These are phyloP conservation scores for Sarcomyxa edulis DNA, from an alignment of 768 basidiomycete species.

Conservation along the genomic window DNA sequence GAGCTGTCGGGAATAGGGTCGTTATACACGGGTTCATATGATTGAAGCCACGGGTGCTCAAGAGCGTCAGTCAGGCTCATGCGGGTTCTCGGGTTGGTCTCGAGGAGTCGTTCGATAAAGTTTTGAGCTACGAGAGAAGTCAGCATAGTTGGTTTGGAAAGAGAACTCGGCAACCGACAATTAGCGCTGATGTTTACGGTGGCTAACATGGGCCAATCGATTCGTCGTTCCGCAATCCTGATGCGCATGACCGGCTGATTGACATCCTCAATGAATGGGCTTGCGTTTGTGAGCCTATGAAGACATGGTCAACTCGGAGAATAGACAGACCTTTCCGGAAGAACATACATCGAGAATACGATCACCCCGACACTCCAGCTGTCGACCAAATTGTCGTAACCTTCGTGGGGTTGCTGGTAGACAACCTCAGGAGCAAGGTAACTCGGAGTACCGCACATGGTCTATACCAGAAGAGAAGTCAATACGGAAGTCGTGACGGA, in stretches of 20 bases:
- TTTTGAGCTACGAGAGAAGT: constrained; percentile 39
- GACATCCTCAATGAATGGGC: constrained; percentile 81
- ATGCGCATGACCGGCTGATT: constrained; percentile 50
- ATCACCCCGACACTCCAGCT: constrained; percentile 97
- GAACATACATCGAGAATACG: constrained; percentile 77
- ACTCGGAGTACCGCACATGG: constrained; percentile 94
- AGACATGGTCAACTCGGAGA: constrained; percentile 8
- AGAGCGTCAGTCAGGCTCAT: constrained; percentile 69
- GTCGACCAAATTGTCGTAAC: constrained; percentile 88
- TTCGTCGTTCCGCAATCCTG: constrained; percentile 49
- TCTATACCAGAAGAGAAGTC: constrained; percentile 33
- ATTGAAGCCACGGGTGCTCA: constrained; percentile 69
- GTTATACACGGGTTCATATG: constrained; percentile 25
- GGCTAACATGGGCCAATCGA: constrained; percentile 57
- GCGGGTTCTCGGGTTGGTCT: constrained; percentile 56
- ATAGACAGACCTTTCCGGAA: not conserved
- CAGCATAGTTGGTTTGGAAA: not conserved
- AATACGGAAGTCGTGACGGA: not conserved
- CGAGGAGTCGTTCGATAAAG: constrained; percentile 66
- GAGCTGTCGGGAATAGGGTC: constrained; percentile 1
- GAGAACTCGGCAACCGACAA: constrained; percentile 32
- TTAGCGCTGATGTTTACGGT: constrained; percentile 31
- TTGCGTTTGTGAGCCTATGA: constrained; percentile 70
- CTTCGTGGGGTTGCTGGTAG: constrained; percentile 50
- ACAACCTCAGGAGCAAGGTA: constrained; percentile 95